Evolutionary conservation across 2,329 filamentous ascomycete species (phyloP), one percentile per base, ranked within the genome.

Genomic region (Cercospora canescens): DNA sequence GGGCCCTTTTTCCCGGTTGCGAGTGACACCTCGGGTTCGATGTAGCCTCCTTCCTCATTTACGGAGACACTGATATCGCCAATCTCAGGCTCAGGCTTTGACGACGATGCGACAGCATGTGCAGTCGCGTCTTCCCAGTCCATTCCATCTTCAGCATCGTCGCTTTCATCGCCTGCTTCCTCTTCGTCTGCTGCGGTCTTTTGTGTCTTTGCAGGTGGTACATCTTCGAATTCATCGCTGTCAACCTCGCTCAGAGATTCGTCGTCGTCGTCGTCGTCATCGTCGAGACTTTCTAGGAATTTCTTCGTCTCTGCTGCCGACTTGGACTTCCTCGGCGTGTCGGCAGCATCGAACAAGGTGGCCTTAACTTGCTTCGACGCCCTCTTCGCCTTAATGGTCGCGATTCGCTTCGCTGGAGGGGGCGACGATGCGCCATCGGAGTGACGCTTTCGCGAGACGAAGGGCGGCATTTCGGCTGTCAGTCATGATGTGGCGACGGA

Each of bases 1-100:
- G 92, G 91, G 0, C 93, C 94, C 76, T 94, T 97, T 79, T 92
- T 97, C 18, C 81, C 79, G 79, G 73, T 70, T 24, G 76, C 55
- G 71, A 81, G 72, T 75, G 78, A 71, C 72, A 81, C 77, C 71
- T 81, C 66, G 12, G 79, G 77, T 39, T 79, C 76, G 7, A 78
- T 78, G 57, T 80, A 78, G 56, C 73, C 79, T 34, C 79, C 79
- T 60, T 77, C 75, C 12, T 77, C 76, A n/a, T 75, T 75, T 63
- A 79, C 63, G 5, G 76, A 72, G n/a, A 78, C 72, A 34, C 73
- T 74, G 37, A 78, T 69, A 58, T 77, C 69, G 67, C 73, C 71
- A 63, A 74, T 77, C 62, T 73, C 75, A 24, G 65, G 67, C 35
- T 74, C 75, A 55, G 65, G 48, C 9, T 67, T 66, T 16, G 60